Evolutionary conservation across 1,284 basidiomycete genomes (phyloP).

Genomic region (Fomes fomentarius): DNA sequence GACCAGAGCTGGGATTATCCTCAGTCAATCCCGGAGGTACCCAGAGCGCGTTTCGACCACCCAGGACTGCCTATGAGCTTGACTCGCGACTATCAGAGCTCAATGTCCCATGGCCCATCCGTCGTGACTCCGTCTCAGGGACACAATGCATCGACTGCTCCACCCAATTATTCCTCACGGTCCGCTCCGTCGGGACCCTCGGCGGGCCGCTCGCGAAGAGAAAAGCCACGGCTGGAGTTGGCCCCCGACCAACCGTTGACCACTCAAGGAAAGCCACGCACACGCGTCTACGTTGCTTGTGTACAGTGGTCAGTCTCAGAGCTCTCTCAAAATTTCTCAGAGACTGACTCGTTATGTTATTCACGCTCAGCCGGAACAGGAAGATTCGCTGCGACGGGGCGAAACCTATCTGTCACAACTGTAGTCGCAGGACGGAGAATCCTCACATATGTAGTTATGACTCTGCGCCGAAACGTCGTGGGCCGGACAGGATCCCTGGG

Average conservation of each 20-base stretch:
- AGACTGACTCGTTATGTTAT: slow-evolving; percentile 1
- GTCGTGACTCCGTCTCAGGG: slow-evolving; percentile 17
- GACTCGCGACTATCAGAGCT: slow-evolving; percentile 11
- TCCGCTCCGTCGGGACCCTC: slow-evolving; percentile 8
- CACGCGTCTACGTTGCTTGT: slow-evolving; percentile 78
- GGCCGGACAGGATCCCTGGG: slow-evolving; percentile 75
- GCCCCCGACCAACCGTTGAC: slow-evolving; percentile 75
- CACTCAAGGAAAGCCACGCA: slow-evolving; percentile 71
- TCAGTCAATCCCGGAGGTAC: slow-evolving; percentile 5
- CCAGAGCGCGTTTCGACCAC: slow-evolving; percentile 17
- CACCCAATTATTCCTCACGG: slow-evolving; percentile 13
- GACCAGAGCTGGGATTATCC: slow-evolving; percentile 20
- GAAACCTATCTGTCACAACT: slow-evolving; percentile 75
- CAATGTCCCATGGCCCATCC: slow-evolving; percentile 8
- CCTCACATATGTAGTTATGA: slow-evolving; percentile 53
- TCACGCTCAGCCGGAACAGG: slow-evolving; percentile 61
- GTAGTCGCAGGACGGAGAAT: slow-evolving; percentile 46
- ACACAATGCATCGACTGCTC: slow-evolving; percentile 1
- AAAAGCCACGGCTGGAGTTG: slow-evolving; percentile 64
- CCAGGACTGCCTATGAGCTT: slow-evolving; percentile 9
- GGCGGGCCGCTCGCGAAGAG: slow-evolving; percentile 43
- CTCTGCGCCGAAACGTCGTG: slow-evolving; percentile 69
- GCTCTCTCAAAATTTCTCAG: neutral
- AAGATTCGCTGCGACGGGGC: slow-evolving; percentile 84
- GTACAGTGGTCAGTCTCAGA: slow-evolving; percentile 63